Evolutionary conservation across 805 yeast genomes (phyloP), one percentile per base, ranked within the genome.

Genomic region (Kuraishia ogatae): DNA sequence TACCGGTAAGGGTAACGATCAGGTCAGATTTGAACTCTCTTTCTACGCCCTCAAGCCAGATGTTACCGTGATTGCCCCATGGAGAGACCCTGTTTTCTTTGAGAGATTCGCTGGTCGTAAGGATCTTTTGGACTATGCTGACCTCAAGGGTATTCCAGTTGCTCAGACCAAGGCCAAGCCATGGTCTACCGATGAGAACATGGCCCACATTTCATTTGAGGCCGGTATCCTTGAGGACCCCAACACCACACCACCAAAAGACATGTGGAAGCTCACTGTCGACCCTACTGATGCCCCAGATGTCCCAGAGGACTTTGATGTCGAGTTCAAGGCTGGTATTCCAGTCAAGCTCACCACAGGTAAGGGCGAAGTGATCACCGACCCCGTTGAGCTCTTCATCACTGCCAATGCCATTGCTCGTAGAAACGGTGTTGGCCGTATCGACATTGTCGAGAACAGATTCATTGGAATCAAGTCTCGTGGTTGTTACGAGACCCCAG

Each of bases 171-270:
- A 91, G 75, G 90, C 98, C 61, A 94, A 94, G 80, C 99, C 99
- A 64, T 94, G 99, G 99, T 92, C 98, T 43, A 94, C 99, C 56
- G 99, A 94, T 72, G 99, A 94, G 79, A 94, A 94, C 82, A 78
- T 93, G 84, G 99, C 98, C 51, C 99, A 94, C 76, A 94, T 94
- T 72, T 93, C 98, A 47, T 94, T 89, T 72, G 99, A 94, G 80
- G 99, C 99, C 61, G 99, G 99, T 76, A 94, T 94, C 64, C 83
- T 94, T 68, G 99, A 94, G 78, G 97, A 94, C 77, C 99, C 99
- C 69, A 89, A 94, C 73, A 85, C 93, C 64, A 94, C 99, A 54
- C 99, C 99, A 61, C 99, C 99, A 76, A 93, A 92, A 79, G 99
- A 94, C 73, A 94, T 94, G 99, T 94, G 99, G 99, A 94, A 94